Percentiles rank a stretch among this genome's conserved stretches.
Evolutionary conservation across 331 rosid species (phyloP).

Genomic region (Telfairia occidentalis): DNA sequence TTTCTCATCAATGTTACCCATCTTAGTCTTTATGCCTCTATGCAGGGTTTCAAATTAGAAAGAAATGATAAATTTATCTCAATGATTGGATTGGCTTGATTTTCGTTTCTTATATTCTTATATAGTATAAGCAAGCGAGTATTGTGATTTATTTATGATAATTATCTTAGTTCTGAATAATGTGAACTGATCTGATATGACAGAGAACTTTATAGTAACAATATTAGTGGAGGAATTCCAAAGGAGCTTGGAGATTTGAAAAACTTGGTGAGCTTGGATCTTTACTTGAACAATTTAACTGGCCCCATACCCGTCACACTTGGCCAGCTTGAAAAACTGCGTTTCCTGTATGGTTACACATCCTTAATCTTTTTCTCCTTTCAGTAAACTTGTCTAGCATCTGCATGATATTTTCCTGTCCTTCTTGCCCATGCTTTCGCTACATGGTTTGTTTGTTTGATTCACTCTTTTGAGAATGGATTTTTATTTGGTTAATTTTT

Average conservation of each 20-base stretch:
- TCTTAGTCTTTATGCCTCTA: background rate
- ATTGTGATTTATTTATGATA: background rate
- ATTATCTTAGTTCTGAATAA: background rate
- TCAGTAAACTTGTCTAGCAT: background rate
- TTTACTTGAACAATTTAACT: slow-evolving; percentile 49
- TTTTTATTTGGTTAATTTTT: background rate
- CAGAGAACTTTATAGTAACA: slow-evolving; percentile 92
- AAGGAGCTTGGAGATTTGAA: slow-evolving; percentile 64
- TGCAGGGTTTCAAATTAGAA: background rate
- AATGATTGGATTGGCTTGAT: background rate
- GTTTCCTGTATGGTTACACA: slow-evolving; percentile 70
- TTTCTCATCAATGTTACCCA: background rate
- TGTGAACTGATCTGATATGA: slow-evolving; percentile 6
- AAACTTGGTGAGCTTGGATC: slow-evolving; percentile 96
- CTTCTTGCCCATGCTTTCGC: background rate
- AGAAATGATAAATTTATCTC: background rate
- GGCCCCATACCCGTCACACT: slow-evolving; percentile 52
- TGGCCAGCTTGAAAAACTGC: slow-evolving; percentile 56
- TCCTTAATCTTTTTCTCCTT: slow-evolving; percentile 25
- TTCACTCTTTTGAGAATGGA: background rate
- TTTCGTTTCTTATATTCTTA: background rate
- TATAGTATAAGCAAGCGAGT: background rate
- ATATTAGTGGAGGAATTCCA: slow-evolving; percentile 60
- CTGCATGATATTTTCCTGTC: background rate
- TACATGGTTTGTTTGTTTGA: background rate